Evolutionary conservation across 2,329 filamentous ascomycete genomes (phyloP).

Genomic region (Fusarium sp.): DNA sequence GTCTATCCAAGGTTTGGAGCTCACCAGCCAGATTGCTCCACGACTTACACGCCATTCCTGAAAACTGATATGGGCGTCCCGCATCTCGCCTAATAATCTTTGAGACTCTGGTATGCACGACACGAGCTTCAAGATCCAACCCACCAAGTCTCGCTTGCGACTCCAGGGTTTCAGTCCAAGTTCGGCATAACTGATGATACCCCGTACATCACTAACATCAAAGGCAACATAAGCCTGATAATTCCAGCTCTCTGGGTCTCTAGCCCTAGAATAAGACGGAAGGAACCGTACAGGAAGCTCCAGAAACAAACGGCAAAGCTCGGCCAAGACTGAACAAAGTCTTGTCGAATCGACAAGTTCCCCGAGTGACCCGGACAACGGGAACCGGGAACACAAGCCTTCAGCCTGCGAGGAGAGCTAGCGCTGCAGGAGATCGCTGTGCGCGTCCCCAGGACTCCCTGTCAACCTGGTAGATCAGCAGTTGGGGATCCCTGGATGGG

Average conservation of each 20-base stretch:
- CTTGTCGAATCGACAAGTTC: not conserved
- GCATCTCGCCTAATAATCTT: not conserved
- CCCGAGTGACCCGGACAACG: slow-evolving; percentile 13
- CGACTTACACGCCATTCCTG: not conserved
- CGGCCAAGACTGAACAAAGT: not conserved
- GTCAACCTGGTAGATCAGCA: slow-evolving; percentile 27
- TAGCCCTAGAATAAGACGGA: not conserved
- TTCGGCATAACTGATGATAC: not conserved
- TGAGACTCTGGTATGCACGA: not conserved
- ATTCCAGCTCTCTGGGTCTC: not conserved
- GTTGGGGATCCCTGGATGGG: slow-evolving; percentile 32
- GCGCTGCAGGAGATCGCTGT: slow-evolving; percentile 39
- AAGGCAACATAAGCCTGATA: not conserved
- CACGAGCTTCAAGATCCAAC: not conserved
- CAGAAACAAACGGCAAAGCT: not conserved
- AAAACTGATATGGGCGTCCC: not conserved
- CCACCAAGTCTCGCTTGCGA: not conserved
- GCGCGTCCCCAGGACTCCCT: slow-evolving; percentile 31
- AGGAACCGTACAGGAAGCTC: not conserved
- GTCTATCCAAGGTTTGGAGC: not conserved
- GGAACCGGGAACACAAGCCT: slow-evolving; percentile 18
- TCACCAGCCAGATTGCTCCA: not conserved
- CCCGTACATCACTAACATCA: not conserved
- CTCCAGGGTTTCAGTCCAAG: not conserved
- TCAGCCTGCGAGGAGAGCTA: slow-evolving; percentile 24